Percentiles rank a stretch among this genome's conserved stretches.
Conservation (phyloP, 2,329 filamentous ascomycete genomes). For the Monilinia vaccinii-corymbosi region DNA sequence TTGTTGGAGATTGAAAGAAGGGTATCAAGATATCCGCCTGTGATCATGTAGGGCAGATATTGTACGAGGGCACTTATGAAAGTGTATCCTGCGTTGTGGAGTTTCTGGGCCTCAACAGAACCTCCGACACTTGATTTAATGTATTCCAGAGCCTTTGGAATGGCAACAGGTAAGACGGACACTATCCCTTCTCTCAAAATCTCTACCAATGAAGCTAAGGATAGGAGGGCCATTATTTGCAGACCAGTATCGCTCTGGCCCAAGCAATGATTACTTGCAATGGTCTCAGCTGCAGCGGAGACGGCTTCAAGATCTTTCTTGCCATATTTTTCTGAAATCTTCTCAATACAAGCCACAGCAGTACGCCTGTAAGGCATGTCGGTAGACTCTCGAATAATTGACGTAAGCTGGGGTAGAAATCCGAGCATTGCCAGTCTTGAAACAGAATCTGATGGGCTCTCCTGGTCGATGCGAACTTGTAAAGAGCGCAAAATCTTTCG, state of each 20-base stretch:
- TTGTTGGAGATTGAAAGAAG: constrained; percentile 64
- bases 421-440: constrained; percentile 64
- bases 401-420: constrained; percentile 71
- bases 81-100: constrained; percentile 76
- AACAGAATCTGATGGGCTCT: constrained; percentile 56
- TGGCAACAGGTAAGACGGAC: constrained; percentile 66
- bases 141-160: constrained; percentile 64
- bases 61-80: constrained; percentile 73
- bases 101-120: constrained; percentile 45
- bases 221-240: constrained; percentile 76
- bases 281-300: constrained; percentile 62
- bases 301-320: constrained; percentile 79
- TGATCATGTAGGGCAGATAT: constrained; percentile 83
- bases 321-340: constrained; percentile 89
- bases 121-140: constrained; percentile 53
- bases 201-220: constrained; percentile 80
- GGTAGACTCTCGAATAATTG: constrained; percentile 62
- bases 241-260: constrained; percentile 64
- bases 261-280: constrained; percentile 68
- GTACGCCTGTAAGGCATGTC: constrained; percentile 74
- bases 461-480: constrained; percentile 67
- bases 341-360: constrained; percentile 82
- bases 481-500: constrained; percentile 75
- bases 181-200: constrained; percentile 81
- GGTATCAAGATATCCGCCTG: constrained; percentile 61